A percentile compares a stretch with the other conserved stretches of the same genome.
Evolutionary conservation across 2,329 filamentous ascomycete genomes (phyloP).

Genomic region (Pyricularia pennisetigena): DNA sequence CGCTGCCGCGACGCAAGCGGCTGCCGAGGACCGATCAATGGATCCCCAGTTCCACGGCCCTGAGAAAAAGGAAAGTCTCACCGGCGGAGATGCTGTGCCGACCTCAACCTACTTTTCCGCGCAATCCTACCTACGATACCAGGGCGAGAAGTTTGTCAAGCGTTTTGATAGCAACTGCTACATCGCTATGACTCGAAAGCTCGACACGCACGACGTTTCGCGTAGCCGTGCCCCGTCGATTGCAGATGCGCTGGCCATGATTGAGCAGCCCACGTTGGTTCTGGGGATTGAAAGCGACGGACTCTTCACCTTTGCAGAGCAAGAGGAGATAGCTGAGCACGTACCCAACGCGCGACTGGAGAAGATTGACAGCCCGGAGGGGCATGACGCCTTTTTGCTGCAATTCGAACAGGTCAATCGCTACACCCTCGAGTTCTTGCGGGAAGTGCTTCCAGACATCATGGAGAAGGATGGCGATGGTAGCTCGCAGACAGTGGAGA

Average conservation of each 20-base stretch:
- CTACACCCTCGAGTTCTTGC: slow-evolving; percentile 76
- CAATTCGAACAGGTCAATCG: slow-evolving; percentile 96
- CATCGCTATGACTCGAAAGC: slow-evolving; percentile 94
- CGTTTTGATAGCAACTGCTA: slow-evolving; percentile 98
- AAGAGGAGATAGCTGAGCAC: slow-evolving; percentile 77
- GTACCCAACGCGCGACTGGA: slow-evolving; percentile 70
- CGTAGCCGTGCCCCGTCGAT: slow-evolving; percentile 61
- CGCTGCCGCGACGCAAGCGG: not conserved
- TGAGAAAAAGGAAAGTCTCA: slow-evolving; percentile 29
- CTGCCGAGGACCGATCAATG: slow-evolving; percentile 9
- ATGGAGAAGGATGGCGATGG: slow-evolving; percentile 55
- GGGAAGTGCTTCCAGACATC: slow-evolving; percentile 75
- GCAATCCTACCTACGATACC: slow-evolving; percentile 94
- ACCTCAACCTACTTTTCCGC: slow-evolving; percentile 92
- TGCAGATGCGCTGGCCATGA: slow-evolving; percentile 65
- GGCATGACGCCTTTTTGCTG: slow-evolving; percentile 90
- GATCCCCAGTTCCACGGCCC: slow-evolving; percentile 15
- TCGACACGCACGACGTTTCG: slow-evolving; percentile 94
- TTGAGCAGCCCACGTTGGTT: slow-evolving; percentile 83
- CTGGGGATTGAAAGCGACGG: slow-evolving; percentile 94
- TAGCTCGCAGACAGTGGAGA: slow-evolving; percentile 32
- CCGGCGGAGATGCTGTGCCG: slow-evolving; percentile 39
- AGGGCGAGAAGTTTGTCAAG: slow-evolving; percentile 92
- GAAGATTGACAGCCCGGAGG: slow-evolving; percentile 87
- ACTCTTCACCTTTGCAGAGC: slow-evolving; percentile 93